These are phyloP conservation scores for Pseudogymnoascus sp. DNA, from an alignment of 2,329 filamentous ascomycete genomes.

Conservation along the genomic window DNA sequence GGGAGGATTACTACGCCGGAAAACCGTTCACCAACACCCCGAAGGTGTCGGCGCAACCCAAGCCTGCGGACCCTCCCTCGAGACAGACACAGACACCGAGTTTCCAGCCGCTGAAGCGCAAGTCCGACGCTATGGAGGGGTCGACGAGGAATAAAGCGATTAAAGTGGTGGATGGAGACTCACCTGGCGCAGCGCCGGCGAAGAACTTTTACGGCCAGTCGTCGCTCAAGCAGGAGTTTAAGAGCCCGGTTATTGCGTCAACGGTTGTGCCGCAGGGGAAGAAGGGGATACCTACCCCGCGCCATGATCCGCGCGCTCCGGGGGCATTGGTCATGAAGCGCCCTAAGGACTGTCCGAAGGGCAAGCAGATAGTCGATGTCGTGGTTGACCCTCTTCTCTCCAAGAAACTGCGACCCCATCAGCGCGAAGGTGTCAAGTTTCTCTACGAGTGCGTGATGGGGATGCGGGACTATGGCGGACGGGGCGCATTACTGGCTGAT, in stretches of 20 bases:
- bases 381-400: slow-evolving; percentile 60
- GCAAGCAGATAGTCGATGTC: slow-evolving; percentile 62
- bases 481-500: slow-evolving; percentile 64
- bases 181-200: slow-evolving; percentile 22
- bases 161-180: slow-evolving; percentile 13
- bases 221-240: slow-evolving; percentile 43
- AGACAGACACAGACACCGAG: no score
- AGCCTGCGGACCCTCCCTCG: no score
- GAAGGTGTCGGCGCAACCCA: neutral
- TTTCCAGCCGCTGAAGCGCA: neutral
- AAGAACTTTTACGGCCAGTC: slow-evolving; percentile 34
- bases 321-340: slow-evolving; percentile 61
- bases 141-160: slow-evolving; percentile 19
- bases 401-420: slow-evolving; percentile 57
- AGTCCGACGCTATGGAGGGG: neutral
- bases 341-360: slow-evolving; percentile 45
- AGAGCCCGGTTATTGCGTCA: slow-evolving; percentile 49
- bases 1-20: slow-evolving; percentile 48
- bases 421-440: slow-evolving; percentile 61
- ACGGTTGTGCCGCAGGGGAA: slow-evolving; percentile 41
- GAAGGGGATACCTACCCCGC: slow-evolving; percentile 44
- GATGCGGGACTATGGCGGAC: slow-evolving; percentile 54
- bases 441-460: slow-evolving; percentile 72
- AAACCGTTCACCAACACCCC: slow-evolving; percentile 34
- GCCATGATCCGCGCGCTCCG: slow-evolving; percentile 52